phyloP scores from a whole-genome alignment of 306 rosid species.

The Geum urbanum region DNA sequence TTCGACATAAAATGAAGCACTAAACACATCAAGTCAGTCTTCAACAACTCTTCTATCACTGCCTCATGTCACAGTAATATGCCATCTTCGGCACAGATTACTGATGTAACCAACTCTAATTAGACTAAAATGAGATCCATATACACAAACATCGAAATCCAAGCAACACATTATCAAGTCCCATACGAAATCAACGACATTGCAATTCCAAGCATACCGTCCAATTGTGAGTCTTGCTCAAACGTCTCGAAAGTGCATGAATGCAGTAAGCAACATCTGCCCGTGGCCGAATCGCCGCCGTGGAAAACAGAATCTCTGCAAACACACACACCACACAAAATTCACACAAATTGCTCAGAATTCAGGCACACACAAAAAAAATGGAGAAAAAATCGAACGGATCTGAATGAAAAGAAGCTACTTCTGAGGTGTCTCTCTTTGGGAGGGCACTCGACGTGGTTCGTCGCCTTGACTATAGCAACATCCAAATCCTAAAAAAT shows the following conservation, averaged over 20 bases:
- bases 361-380: not conserved
- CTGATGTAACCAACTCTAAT: not conserved
- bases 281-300: slow-evolving; percentile 81
- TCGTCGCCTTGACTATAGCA: slow-evolving; percentile 95
- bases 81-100: not conserved
- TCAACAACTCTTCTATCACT: no score
- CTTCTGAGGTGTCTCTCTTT: slow-evolving; percentile 94
- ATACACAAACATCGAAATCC: not conserved
- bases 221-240: slow-evolving; percentile 94
- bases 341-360: not conserved
- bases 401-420: slow-evolving; percentile 36
- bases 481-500: slow-evolving; percentile 93
- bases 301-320: slow-evolving; percentile 63
- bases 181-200: not conserved
- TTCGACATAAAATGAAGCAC: not conserved
- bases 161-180: no score
- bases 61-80: no score
- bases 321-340: not conserved
- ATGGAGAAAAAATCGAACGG: slow-evolving; percentile 22
- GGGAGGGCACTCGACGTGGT: slow-evolving; percentile 97
- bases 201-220: slow-evolving; percentile 51
- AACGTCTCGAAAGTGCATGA: slow-evolving; percentile 81
- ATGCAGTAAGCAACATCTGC: slow-evolving; percentile 99
- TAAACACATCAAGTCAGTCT: no score
- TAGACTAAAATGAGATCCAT: not conserved